A percentile compares a stretch with the other conserved stretches of the same genome.
These are phyloP conservation scores for Trypanosoma cruzi DNA, from an alignment of 208 protist species.

Conservation along the genomic window DNA sequence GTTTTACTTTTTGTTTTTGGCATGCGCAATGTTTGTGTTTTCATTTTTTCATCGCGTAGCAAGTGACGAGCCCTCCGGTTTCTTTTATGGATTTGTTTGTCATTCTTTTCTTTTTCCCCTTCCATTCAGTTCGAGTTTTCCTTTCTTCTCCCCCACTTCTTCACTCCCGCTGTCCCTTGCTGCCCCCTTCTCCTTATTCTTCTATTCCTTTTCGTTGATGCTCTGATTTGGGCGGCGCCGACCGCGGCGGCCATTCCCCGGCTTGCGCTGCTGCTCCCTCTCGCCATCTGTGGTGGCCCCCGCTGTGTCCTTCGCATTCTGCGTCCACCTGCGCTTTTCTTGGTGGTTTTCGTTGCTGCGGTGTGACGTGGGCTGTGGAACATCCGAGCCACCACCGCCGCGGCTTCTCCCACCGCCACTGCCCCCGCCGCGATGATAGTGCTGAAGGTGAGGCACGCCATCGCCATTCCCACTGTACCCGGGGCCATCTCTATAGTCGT, in stretches of 20 bases:
- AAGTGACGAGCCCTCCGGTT: background rate
- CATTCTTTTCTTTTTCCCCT: background rate
- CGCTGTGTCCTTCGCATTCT: background rate
- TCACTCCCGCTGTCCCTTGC: background rate
- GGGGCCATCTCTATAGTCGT: slow-evolving; percentile 25
- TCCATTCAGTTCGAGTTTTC: background rate
- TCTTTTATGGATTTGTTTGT: background rate
- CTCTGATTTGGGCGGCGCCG: slow-evolving; percentile 12
- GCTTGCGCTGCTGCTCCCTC: background rate
- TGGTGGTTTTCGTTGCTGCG: background rate
- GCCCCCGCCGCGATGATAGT: slow-evolving; percentile 8
- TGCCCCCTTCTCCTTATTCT: background rate
- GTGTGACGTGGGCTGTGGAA: background rate
- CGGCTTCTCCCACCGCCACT: slow-evolving; percentile 5
- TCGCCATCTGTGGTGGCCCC: background rate
- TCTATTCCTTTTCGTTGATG: slow-evolving; percentile 8
- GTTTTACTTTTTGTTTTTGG: slow-evolving; percentile 5
- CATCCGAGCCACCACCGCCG: background rate
- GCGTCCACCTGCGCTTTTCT: slow-evolving; percentile 4
- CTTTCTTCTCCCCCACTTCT: background rate
- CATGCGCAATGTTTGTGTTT: background rate
- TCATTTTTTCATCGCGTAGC: slow-evolving; percentile 1
- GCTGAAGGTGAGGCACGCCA: no score
- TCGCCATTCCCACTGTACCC: slow-evolving; percentile 2
- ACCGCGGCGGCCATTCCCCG: slow-evolving; percentile 7